These are phyloP conservation scores for Russula sp. DNA, from an alignment of 768 basidiomycete genomes.

Conservation along the genomic window DNA sequence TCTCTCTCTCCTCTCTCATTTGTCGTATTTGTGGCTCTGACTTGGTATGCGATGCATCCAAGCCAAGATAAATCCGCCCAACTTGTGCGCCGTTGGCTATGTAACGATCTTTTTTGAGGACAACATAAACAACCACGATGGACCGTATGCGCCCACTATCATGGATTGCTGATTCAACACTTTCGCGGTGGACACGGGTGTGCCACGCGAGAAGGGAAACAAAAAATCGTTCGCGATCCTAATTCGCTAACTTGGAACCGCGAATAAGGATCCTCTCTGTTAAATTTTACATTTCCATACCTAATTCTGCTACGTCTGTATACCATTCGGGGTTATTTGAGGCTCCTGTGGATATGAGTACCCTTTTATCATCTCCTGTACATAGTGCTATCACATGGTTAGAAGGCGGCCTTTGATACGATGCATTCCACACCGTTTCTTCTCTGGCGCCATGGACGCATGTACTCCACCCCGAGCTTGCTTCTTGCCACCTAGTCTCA, in stretches of 20 bases:
- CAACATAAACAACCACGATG: constrained; percentile 16
- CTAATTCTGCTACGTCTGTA: not conserved
- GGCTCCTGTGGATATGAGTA: too few relatives aligned
- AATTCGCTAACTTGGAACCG: too few relatives aligned
- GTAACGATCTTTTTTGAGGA: constrained; percentile 44
- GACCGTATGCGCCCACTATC: constrained; percentile 16
- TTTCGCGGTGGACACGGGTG: not conserved
- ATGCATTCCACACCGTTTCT: too few relatives aligned
- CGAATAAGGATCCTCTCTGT: not conserved
- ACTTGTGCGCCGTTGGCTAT: constrained; percentile 44
- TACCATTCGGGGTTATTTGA: not conserved
- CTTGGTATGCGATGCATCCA: constrained; percentile 18
- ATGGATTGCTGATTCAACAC: constrained; percentile 17
- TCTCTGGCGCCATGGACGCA: too few relatives aligned
- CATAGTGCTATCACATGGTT: too few relatives aligned
- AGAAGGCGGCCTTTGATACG: too few relatives aligned
- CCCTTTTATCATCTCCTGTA: too few relatives aligned
- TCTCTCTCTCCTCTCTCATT: constrained; percentile 25
- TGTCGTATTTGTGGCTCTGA: not conserved
- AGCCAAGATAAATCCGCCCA: constrained; percentile 55
- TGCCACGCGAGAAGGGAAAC: not conserved
- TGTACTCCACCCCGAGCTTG: too few relatives aligned
- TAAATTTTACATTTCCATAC: not conserved
- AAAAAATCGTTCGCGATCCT: not conserved
- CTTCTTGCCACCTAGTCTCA: too few relatives aligned